Base-by-base conservation (phyloP, 805 yeast species). In the Komagataella pastoris region DNA sequence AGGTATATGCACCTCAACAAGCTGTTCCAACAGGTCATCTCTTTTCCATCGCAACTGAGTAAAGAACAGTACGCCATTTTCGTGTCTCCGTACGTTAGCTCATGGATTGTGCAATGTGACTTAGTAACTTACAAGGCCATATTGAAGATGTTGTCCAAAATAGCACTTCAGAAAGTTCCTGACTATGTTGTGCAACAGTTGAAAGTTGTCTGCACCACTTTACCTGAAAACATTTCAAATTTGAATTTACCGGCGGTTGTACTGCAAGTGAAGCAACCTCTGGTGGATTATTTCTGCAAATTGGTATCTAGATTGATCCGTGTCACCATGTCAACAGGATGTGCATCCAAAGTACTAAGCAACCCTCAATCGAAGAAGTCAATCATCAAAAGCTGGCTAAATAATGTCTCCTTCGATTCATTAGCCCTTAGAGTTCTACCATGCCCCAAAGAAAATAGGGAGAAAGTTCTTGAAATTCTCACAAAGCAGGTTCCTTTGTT, bases 61-160 rank as follows among this genome's bases (percentile, higher is more conserved):
- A 70, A 79, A 0, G 85, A 85, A 3, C 84, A 81, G 46, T 76
- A 74, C 59, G 76, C 76, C 57, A 65, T 87, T 19, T 76, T 81
- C 59, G 71, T 71, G 6, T 68, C 75, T 8, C 76, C 76, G 12
- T 64, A 67, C 6, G 58, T 80, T 12, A 58, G 71, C 4, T 73
- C 73, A 14, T 88, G 96, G 95, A 73, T 85, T n/a, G 58, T 72
- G 36, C 67, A 75, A 48, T 84, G 88, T 61, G 96, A 88, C 62
- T 59, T 74, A 54, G 68, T 76, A n/a, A 74, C 83, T 66, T 85
- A 83, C 65, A 69, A 68, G 46, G 60, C 71, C 3, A 65, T 75
- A 61, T 70, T 83, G 19, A 77, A 76, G 56, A 74, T 82, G 75
- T 65, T 88, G 55, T 74, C 83, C 3, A 83, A 81, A 24, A 66